These are phyloP conservation scores for Lupinus albus DNA, from an alignment of 306 rosid species.

Conservation along the genomic window DNA sequence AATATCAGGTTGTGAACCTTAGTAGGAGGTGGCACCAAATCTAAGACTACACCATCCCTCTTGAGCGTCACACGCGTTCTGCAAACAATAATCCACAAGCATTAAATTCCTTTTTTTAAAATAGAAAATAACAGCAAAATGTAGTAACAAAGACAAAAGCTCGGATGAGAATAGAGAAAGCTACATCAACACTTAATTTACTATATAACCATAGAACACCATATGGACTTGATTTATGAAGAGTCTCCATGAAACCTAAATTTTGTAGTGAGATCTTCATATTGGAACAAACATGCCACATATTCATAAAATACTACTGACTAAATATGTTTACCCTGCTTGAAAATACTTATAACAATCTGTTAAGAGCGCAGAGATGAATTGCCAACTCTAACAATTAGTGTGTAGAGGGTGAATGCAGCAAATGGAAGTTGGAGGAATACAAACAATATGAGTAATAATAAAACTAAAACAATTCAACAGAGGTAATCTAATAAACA, in stretches of 20 bases:
- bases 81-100: conserved; percentile 43
- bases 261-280: conserved; percentile 27
- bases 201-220: conserved; percentile 1
- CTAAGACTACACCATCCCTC: conserved; percentile 77
- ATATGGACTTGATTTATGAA: background rate
- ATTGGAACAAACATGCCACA: conserved; percentile 23
- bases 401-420: conserved; percentile 24
- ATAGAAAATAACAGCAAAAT: conserved; percentile 28
- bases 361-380: conserved; percentile 29
- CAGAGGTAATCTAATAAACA: conserved; percentile 15
- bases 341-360: conserved; percentile 21
- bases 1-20: conserved; percentile 90
- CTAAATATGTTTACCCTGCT: conserved; percentile 17
- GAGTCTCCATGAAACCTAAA: conserved; percentile 32
- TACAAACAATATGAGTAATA: conserved; percentile 6
- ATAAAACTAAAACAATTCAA: conserved; percentile 13
- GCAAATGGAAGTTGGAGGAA: conserved; percentile 31
- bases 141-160: background rate
- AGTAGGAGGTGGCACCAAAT: conserved; percentile 91
- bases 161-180: conserved; percentile 27
- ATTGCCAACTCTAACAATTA: conserved; percentile 26
- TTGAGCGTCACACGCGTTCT: conserved; percentile 86
- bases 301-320: conserved; percentile 23
- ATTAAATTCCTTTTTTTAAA: conserved; percentile 23
- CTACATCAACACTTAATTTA: conserved; percentile 20